Conservation (phyloP, 116 monocot species). For the Trichopus zeylanicus region DNA sequence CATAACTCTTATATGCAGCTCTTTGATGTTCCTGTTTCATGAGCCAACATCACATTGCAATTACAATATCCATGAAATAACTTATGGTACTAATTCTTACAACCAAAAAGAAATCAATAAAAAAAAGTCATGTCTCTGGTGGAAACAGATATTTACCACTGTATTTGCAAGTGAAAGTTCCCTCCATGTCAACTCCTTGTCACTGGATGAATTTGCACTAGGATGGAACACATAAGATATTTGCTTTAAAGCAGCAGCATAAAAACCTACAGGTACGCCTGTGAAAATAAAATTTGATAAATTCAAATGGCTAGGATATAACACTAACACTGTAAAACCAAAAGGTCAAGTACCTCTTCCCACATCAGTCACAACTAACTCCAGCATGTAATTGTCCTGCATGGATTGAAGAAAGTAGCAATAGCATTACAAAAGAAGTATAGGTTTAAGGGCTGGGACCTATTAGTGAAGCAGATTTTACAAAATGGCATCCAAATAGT, state of each 20-base stretch:
- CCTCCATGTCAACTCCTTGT: conserved; percentile 38
- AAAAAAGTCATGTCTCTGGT: conserved; percentile 1
- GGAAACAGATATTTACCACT: conserved; percentile 21
- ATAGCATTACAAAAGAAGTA: background rate
- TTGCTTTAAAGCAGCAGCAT: conserved; percentile 54
- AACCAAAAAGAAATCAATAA: background rate
- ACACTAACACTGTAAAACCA: background rate
- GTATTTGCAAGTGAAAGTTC: conserved; percentile 41
- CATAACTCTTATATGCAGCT: conserved; percentile 19
- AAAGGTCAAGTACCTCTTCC: conserved; percentile 39
- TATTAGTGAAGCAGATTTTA: too few relatives aligned
- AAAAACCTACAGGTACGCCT: conserved; percentile 74
- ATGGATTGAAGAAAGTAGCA: conserved; percentile 8
- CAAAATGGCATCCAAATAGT: too few relatives aligned
- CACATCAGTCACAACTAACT: conserved; percentile 66
- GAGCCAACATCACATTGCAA: background rate
- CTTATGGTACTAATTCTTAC: background rate
- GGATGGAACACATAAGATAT: conserved; percentile 29
- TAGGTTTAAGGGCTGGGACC: too few relatives aligned
- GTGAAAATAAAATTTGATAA: conserved; percentile 12
- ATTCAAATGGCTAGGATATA: background rate
- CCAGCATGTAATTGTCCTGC: conserved; percentile 73
- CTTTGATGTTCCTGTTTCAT: conserved; percentile 22
- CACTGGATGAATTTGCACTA: conserved; percentile 19
- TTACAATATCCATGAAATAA: background rate